Evolutionary conservation across 768 basidiomycete genomes (phyloP).

Genomic region (Cyclocybe aegerita): DNA sequence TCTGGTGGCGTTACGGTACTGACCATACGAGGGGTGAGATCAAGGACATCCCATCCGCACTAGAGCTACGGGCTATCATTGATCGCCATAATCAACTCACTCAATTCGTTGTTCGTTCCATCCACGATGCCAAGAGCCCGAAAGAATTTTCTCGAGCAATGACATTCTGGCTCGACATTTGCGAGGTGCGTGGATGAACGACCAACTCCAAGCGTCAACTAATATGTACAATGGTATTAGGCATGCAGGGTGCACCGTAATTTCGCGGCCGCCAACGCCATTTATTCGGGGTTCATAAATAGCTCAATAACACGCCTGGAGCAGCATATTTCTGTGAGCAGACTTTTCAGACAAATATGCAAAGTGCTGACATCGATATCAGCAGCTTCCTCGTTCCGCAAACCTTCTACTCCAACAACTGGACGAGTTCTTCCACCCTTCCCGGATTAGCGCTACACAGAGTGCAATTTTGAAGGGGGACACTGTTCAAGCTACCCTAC

Average conservation of each 20-base stretch:
- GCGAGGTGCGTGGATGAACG: slow-evolving; percentile 31
- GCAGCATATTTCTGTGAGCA: slow-evolving; percentile 32
- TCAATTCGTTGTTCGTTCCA: slow-evolving; percentile 38
- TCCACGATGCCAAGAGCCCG: slow-evolving; percentile 20
- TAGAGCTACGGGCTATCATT: too few species aligned
- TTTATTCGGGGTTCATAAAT: slow-evolving; percentile 41
- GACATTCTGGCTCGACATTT: slow-evolving; percentile 45
- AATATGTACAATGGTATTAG: slow-evolving; percentile 21
- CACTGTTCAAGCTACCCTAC: slow-evolving; percentile 26
- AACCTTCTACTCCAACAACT: slow-evolving; percentile 20
- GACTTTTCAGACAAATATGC: background rate
- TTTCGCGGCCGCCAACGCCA: slow-evolving; percentile 40
- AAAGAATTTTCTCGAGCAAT: slow-evolving; percentile 27
- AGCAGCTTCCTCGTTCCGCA: background rate
- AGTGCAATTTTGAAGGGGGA: slow-evolving; percentile 22
- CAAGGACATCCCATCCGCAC: too few species aligned
- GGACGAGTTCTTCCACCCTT: slow-evolving; percentile 26
- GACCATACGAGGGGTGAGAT: too few species aligned
- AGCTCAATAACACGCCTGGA: slow-evolving; percentile 36
- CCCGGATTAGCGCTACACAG: slow-evolving; percentile 25
- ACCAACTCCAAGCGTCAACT: background rate
- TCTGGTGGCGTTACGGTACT: slow-evolving; percentile 25
- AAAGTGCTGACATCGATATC: background rate
- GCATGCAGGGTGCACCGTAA: slow-evolving; percentile 45
- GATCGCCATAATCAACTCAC: slow-evolving; percentile 4